Evolutionary conservation across 768 basidiomycete genomes (phyloP).

Genomic region (Boletus sensibilis): DNA sequence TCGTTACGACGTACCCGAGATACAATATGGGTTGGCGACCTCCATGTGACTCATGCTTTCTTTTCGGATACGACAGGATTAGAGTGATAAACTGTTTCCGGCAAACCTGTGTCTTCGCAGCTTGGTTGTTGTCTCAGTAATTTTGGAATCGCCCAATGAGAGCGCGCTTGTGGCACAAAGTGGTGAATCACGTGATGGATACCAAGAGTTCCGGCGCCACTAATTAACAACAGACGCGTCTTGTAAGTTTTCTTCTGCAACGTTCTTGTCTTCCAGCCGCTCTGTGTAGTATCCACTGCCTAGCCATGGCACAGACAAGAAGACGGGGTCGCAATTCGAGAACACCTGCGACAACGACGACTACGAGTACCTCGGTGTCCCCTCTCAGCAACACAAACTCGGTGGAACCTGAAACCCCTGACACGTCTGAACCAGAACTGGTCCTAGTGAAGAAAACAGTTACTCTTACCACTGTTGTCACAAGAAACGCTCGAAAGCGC

Average conservation of each 20-base stretch:
- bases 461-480: not conserved
- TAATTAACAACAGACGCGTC: slow-evolving; percentile 27
- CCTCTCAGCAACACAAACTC: slow-evolving; percentile 50
- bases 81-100: not conserved
- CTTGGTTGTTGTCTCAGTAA: not conserved
- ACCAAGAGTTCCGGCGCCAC: slow-evolving; percentile 22
- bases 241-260: slow-evolving; percentile 17
- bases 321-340: slow-evolving; percentile 11
- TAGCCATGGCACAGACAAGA: slow-evolving; percentile 26
- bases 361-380: slow-evolving; percentile 44
- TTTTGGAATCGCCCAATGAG: not conserved
- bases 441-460: slow-evolving; percentile 1
- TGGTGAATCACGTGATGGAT: slow-evolving; percentile 22
- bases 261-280: slow-evolving; percentile 11
- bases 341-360: slow-evolving; percentile 28
- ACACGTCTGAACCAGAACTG: slow-evolving; percentile 43
- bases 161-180: slow-evolving; percentile 31
- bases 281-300: not conserved
- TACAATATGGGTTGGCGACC: not conserved
- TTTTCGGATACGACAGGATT: not conserved
- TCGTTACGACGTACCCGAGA: too few relatives aligned
- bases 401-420: slow-evolving; percentile 49
- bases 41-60: not conserved
- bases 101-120: not conserved
- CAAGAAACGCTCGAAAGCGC: slow-evolving; percentile 28